Base-by-base conservation (phyloP, 345 rosid species). In the Linum lewisii region DNA sequence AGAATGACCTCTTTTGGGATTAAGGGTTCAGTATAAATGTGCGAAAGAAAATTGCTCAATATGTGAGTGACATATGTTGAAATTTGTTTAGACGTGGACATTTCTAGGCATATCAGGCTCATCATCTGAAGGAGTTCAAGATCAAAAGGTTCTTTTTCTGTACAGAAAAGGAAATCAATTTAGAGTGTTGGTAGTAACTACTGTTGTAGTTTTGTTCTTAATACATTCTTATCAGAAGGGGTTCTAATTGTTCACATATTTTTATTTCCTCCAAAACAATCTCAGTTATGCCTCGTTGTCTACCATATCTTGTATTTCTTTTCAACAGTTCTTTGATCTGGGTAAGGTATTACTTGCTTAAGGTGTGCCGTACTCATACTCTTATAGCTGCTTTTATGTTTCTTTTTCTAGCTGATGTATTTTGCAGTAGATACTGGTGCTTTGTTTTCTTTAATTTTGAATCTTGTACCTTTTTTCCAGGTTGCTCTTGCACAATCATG, bases 401-500 rank as follows among this genome's bases (percentile, higher is more conserved):
- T 34, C 38, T 34, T 34, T 11, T 34, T 34, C 38, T 34, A 11
- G 5, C 38, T 5, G 38, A 34, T 34, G 38, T 6, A 34, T 6
- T 34, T 34, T 42, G 14, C 47, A 8, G 15, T 42, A 11, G 47
- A 14, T 42, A 16, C 3, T 42, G 18, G 16, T 42, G 47, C 47
- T 11, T 11, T 42, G 16, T 2, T 16, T 42, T 42, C 14, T 4
- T 42, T n/a, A n/a, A n/a, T 42, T 42, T 42, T 38, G 11, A 42
- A 59, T 69, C 20, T 59, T 38, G 13, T 62, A 36, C 69, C 62
- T 60, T 61, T 61, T 67, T 24, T 77, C 49, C 62, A 90, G 95
- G 94, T 90, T 76, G 74, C 83, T 26, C 90, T 90, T 47, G 97
- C 95, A 45, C 87, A 85, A 66, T 82, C 94, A 36, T 87, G 94